Conservation (phyloP, 352 stramenopile genomes). For the Pythium brassicae region DNA sequence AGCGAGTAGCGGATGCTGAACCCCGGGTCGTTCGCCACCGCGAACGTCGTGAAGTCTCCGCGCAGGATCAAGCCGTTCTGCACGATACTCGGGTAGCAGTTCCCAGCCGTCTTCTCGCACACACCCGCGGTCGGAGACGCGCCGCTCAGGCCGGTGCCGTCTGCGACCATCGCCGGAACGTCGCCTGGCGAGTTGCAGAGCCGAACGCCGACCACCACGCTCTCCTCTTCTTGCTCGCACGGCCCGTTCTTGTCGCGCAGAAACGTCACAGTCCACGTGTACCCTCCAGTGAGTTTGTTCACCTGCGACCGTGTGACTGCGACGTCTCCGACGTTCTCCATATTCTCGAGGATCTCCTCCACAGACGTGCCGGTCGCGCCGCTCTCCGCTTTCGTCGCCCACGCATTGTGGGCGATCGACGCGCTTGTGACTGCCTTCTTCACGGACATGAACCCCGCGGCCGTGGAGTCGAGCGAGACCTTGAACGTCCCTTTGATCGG, state of each 20-base stretch:
- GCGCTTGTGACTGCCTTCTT: conserved; percentile 55
- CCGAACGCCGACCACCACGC: conserved; percentile 21
- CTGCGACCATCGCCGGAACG: conserved; percentile 77
- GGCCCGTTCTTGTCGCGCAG: conserved; percentile 74
- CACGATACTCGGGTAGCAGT: conserved; percentile 17
- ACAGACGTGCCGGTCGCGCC: conserved; percentile 89
- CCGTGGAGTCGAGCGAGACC: conserved; percentile 83
- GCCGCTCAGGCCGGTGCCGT: conserved; percentile 22
- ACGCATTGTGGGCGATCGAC: conserved; percentile 91
- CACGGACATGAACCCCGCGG: conserved; percentile 65
- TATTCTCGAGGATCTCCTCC: conserved; percentile 94
- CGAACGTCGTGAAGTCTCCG: conserved; percentile 85
- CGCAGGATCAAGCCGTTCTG: conserved; percentile 80
- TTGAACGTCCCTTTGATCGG: conserved; percentile 92
- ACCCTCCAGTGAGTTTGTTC: conserved; percentile 87
- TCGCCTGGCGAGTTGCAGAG: conserved; percentile 93
- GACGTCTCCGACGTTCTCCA: conserved; percentile 94
- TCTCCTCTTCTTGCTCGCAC: conserved; percentile 66
- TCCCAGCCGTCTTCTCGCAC: conserved; percentile 19
- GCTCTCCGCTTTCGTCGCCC: conserved; percentile 83
- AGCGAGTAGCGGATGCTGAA: conserved; percentile 38
- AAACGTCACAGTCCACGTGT: conserved; percentile 95
- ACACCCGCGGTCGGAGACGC: conserved; percentile 25
- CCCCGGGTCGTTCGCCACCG: conserved; percentile 73
- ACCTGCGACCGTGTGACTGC: conserved; percentile 84